Evolutionary conservation across 129 eudicot genomes (phyloP).

Genomic region (Mikania micrantha): DNA sequence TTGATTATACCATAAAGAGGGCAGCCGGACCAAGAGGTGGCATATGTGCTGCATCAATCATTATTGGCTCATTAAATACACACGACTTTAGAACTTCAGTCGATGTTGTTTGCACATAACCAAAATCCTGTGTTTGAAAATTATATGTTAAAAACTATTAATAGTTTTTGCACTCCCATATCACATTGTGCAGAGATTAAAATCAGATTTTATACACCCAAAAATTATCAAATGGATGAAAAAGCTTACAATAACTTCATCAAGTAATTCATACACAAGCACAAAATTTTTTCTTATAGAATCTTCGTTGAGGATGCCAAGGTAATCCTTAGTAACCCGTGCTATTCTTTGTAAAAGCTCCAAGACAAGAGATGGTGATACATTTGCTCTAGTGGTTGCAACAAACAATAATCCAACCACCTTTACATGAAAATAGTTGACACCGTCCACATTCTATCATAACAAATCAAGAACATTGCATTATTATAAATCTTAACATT

Average conservation of each 20-base stretch:
- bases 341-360: constrained; percentile 96
- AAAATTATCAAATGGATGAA: background rate
- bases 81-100: constrained; percentile 92
- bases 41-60: constrained; percentile 81
- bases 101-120: constrained; percentile 93
- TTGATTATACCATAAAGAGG: constrained; percentile 67
- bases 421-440: constrained; percentile 93
- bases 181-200: background rate
- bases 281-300: constrained; percentile 82
- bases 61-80: constrained; percentile 87
- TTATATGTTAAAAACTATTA: background rate
- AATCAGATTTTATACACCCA: constrained; percentile 16
- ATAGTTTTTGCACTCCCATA: background rate
- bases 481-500: constrained; percentile 4
- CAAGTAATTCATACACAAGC: constrained; percentile 89
- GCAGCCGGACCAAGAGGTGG: constrained; percentile 97
- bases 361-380: constrained; percentile 79
- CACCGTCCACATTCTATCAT: constrained; percentile 87
- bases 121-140: constrained; percentile 66
- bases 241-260: constrained; percentile 88
- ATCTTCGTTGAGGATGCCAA: constrained; percentile 91
- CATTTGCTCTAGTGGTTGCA: constrained; percentile 86
- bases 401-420: constrained; percentile 92
- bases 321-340: constrained; percentile 92
- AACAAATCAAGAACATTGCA: constrained; percentile 8